Conservation (phyloP, 2,329 filamentous ascomycete genomes). For the Talaromyces sp. region DNA sequence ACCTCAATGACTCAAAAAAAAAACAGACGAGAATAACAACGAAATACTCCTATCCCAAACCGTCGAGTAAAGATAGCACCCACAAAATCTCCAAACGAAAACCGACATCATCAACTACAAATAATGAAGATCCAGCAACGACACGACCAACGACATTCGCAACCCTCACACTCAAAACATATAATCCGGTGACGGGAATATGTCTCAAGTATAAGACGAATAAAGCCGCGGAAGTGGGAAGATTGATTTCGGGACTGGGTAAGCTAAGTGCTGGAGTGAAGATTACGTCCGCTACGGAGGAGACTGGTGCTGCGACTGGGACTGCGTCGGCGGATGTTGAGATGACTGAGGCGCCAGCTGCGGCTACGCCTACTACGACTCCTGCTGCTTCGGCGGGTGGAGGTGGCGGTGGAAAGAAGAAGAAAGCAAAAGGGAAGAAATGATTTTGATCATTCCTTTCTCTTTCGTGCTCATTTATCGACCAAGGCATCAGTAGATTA, state of each 20-base stretch:
- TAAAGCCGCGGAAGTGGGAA: constrained; percentile 83
- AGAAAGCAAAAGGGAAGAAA: constrained; percentile 70
- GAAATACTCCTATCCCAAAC: constrained; percentile 68
- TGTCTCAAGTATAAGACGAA: constrained; percentile 87
- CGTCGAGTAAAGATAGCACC: constrained; percentile 19
- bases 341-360: constrained; percentile 28
- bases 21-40: constrained; percentile 85
- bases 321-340: constrained; percentile 34
- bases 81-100: constrained; percentile 10
- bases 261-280: constrained; percentile 65
- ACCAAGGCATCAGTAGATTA: neutral
- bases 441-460: constrained; percentile 35
- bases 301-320: constrained; percentile 45
- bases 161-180: constrained; percentile 81
- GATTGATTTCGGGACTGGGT: constrained; percentile 73
- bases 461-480: neutral
- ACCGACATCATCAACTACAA: neutral
- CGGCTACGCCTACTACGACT: constrained; percentile 25
- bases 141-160: constrained; percentile 40
- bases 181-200: constrained; percentile 74
- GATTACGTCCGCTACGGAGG: constrained; percentile 54
- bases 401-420: constrained; percentile 46
- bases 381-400: constrained; percentile 22
- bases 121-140: neutral
- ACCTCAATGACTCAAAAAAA: neutral